Conservation (phyloP, 2,329 filamentous ascomycete species). For the Lasiodiplodia citricola region DNA sequence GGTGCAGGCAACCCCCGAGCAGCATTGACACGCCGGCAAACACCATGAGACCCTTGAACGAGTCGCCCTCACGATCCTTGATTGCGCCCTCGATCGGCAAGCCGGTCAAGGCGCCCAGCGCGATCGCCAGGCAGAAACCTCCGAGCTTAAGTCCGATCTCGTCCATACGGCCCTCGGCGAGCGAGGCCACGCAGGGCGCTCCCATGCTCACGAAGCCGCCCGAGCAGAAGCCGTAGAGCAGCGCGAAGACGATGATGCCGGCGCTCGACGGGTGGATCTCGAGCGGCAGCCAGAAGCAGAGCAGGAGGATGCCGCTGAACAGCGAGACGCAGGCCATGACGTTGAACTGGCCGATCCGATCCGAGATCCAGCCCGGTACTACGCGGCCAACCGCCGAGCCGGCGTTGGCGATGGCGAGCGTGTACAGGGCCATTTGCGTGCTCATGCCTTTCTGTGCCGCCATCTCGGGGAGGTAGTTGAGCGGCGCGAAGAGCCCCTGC, state of each 20-base stretch:
- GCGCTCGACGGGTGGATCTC: conserved; percentile 49
- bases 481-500: conserved; percentile 54
- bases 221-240: conserved; percentile 56
- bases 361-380: conserved; percentile 50
- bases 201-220: conserved; percentile 54
- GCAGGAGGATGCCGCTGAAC: conserved; percentile 50
- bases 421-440: conserved; percentile 54
- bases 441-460: conserved; percentile 57
- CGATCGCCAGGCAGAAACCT: conserved; percentile 25
- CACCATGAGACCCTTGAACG: conserved; percentile 12
- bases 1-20: conserved; percentile 3
- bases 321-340: conserved; percentile 54
- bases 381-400: conserved; percentile 48
- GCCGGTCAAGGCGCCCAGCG: conserved; percentile 26
- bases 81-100: conserved; percentile 28
- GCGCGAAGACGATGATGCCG: conserved; percentile 48
- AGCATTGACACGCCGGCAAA: conserved; percentile 17
- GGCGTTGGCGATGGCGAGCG: conserved; percentile 49
- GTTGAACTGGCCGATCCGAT: conserved; percentile 43
- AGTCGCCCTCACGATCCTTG: conserved; percentile 13
- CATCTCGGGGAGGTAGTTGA: conserved; percentile 62
- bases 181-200: conserved; percentile 26
- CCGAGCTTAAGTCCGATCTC: conserved; percentile 26
- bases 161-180: conserved; percentile 18
- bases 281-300: conserved; percentile 47